Evolutionary conservation across 306 rosid species (phyloP), one percentile per base, ranked within the genome.

Genomic region (Ormosia emarginata): DNA sequence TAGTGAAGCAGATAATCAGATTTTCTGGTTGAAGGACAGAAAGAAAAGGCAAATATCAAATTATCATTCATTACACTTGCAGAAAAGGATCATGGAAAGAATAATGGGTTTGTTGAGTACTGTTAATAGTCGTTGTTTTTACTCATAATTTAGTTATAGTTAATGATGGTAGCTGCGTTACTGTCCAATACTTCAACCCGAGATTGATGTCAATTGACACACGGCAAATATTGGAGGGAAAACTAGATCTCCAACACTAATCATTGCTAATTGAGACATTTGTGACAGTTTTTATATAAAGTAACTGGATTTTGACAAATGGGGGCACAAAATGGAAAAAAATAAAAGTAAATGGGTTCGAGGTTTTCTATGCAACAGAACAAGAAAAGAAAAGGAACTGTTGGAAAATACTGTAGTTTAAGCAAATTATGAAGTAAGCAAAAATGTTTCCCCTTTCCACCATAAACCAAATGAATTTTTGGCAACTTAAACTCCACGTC

Each of bases 401-500:
- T 34, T 15, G 40, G n/a, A 65, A 34, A 34, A 30, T 17, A 15
- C 34, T 7, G 32, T 8, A 50, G 41, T 33, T 68, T 39, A 29
- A 40, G 59, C 47, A 13, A 52, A 41, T 40, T 53, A 47, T 46
- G 71, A 58, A 75, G 80, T 24, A 29, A 65, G 55, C 44, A 56
- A 18, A 57, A 76, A n/a, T 14, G 5, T 61, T 55, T 18, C n/a
- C 36, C 10, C 14, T 76, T 84, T 79, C 33, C 56, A 29, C 47
- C 43, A 36, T 36, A 74, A 74, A 67, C 47, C 7, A 59, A 74
- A 66, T 80, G 66, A 80, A 75, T 30, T 7, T 66, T 78, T 84
- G 81, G 81, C n/a, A 67, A 40, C 12, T 67, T 68, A 74, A 74
- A 74, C 67, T 75, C 82, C 85, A 85, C 79, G 82, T 63, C 30